A percentile compares a stretch with the other conserved stretches of the same genome.
Evolutionary conservation across 2,329 filamentous ascomycete species (phyloP).

Genomic region (Botrytis tulipae): DNA sequence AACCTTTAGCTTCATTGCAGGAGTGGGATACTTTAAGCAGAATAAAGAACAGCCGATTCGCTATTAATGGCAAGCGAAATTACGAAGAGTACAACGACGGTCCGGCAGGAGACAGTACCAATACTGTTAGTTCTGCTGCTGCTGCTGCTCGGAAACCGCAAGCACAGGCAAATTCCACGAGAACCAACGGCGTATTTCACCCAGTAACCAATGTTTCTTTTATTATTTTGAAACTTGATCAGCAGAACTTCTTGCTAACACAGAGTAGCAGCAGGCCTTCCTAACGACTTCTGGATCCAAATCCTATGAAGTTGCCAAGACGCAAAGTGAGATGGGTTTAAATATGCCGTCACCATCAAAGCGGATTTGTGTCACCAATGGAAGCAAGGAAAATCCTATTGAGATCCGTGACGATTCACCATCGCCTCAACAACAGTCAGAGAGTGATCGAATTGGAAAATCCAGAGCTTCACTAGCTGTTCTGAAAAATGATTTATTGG

Average conservation of each 20-base stretch:
- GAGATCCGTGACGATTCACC: background rate
- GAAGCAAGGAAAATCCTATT: background rate
- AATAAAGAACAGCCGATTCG: background rate
- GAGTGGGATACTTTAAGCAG: background rate
- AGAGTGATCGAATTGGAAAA: background rate
- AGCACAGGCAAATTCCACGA: background rate
- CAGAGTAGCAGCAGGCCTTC: background rate
- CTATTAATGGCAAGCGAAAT: background rate
- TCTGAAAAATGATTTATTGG: background rate
- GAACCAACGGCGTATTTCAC: background rate
- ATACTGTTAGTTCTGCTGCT: background rate
- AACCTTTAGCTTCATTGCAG: background rate
- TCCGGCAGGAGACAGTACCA: background rate
- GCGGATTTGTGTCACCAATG: background rate
- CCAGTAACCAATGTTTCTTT: background rate
- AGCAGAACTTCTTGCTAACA: background rate
- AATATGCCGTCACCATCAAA: background rate
- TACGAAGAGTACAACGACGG: background rate
- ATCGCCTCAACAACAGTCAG: background rate
- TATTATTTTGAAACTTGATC: background rate
- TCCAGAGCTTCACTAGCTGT: background rate
- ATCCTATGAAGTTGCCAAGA: background rate
- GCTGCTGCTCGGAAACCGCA: background rate
- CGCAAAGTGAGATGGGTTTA: no score
- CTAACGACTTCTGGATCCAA: background rate